These are phyloP conservation scores for Isoetes taiwanensis DNA, from an alignment of 75 land plant species.

Conservation along the genomic window DNA sequence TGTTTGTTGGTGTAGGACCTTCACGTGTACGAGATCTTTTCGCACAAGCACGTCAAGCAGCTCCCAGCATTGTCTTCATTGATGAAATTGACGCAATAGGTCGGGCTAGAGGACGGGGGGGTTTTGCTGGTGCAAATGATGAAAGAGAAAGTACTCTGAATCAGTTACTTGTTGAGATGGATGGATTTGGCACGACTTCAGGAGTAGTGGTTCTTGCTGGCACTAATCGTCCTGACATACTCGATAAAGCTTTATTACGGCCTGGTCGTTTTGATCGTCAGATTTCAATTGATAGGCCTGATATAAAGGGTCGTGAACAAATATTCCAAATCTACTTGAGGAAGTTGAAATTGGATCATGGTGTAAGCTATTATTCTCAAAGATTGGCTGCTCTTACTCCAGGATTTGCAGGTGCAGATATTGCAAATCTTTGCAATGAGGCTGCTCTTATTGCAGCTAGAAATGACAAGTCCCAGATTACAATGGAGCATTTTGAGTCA, in stretches of 20 bases:
- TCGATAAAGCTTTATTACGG: constrained; percentile 76
- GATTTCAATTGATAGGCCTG: constrained; percentile 70
- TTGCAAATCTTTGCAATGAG: constrained; percentile 98
- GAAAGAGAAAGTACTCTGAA: constrained; percentile 82
- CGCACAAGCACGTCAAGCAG: constrained; percentile 64
- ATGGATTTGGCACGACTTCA: constrained; percentile 85
- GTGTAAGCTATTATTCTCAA: constrained; percentile 52
- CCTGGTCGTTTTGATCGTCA: constrained; percentile 91
- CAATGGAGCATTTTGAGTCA: constrained; percentile 85
- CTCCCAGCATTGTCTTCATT: constrained; percentile 81
- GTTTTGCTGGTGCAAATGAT: constrained; percentile 62
- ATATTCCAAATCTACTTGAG: constrained; percentile 62
- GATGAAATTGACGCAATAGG: constrained; percentile 95
- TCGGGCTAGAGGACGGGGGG: constrained; percentile 71
- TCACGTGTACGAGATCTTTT: constrained; percentile 70
- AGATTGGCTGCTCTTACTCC: constrained; percentile 75
- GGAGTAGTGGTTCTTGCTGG: constrained; percentile 88
- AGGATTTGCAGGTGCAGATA: constrained; percentile 92
- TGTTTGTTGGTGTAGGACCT: constrained; percentile 94
- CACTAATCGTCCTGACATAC: constrained; percentile 75
- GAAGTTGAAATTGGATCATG: constrained; percentile 62
- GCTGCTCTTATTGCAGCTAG: constrained; percentile 95
- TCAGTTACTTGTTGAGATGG: constrained; percentile 82
- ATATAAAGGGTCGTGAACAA: constrained; percentile 72
- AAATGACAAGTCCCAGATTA: constrained; percentile 41